phyloP scores from a whole-genome alignment of 148 eudicot genomes.

The Chenopodium quinoa region DNA sequence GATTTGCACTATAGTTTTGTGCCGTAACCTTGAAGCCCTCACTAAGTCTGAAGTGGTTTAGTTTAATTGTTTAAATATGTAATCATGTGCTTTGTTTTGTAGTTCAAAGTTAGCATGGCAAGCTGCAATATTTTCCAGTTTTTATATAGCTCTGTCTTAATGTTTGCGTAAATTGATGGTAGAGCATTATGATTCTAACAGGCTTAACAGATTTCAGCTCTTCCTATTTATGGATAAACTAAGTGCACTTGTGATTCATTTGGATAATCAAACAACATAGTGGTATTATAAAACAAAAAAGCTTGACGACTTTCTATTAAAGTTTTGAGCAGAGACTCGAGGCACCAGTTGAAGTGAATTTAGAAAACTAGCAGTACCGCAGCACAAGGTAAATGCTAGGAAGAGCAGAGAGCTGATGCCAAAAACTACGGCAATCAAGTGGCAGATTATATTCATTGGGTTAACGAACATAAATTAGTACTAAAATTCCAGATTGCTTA shows the following conservation, averaged over 20 bases:
- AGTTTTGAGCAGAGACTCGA: neutral
- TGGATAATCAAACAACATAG: neutral
- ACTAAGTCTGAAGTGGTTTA: neutral
- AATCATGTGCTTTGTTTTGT: neutral
- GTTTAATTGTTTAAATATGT: neutral
- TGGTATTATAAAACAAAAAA: neutral
- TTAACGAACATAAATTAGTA: neutral
- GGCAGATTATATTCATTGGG: neutral
- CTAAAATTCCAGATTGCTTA: no score
- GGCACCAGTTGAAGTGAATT: neutral
- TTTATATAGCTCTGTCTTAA: no score
- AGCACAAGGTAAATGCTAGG: neutral
- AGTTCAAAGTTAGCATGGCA: neutral
- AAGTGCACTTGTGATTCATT: neutral
- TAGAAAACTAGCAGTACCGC: neutral
- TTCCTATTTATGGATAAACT: neutral
- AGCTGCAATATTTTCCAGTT: neutral
- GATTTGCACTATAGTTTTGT: neutral
- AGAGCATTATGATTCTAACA: neutral
- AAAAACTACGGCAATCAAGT: neutral
- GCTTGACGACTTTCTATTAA: no score
- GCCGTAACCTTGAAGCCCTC: neutral
- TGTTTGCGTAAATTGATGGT: neutral
- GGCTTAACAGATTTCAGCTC: neutral
- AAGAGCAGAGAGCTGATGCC: neutral